phyloP scores from a whole-genome alignment of 1,284 basidiomycete species.

The Leccinum pachyderme region DNA sequence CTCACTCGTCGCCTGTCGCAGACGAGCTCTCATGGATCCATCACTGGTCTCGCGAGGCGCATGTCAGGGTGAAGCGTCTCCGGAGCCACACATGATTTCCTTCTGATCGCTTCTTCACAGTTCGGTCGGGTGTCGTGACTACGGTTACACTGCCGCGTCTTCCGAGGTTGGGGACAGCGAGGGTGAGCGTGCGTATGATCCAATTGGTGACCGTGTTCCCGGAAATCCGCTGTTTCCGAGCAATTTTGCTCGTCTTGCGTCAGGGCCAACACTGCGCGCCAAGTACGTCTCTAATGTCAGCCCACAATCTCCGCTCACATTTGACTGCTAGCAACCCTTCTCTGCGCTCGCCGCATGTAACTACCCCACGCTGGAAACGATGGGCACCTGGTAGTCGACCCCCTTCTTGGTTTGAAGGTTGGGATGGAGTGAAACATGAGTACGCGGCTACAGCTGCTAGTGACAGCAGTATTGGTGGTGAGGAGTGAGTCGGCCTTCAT shows the following conservation, averaged over 20 bases:
- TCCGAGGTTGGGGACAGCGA: constrained; percentile 31
- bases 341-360: constrained; percentile 14
- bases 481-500: constrained; percentile 15
- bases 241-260: constrained; percentile 59
- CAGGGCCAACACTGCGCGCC: constrained; percentile 54
- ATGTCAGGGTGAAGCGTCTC: constrained; percentile 19
- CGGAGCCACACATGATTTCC: neutral
- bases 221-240: constrained; percentile 68
- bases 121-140: constrained; percentile 18
- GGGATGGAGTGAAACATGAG: constrained; percentile 32
- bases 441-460: constrained; percentile 34
- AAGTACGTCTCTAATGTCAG: constrained; percentile 39
- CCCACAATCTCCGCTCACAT: neutral
- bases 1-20: constrained; percentile 27
- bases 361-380: constrained; percentile 23
- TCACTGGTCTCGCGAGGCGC: constrained; percentile 19
- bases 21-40: constrained; percentile 31
- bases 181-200: constrained; percentile 36
- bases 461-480: constrained; percentile 28
- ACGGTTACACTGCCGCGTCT: constrained; percentile 4
- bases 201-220: constrained; percentile 50
- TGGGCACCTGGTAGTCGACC: constrained; percentile 33
- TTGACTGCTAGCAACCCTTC: constrained; percentile 25
- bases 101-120: constrained; percentile 10
- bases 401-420: constrained; percentile 33